Evolutionary conservation across 768 basidiomycete species (phyloP).

Genomic region (Cyclocybe cylindracea): DNA sequence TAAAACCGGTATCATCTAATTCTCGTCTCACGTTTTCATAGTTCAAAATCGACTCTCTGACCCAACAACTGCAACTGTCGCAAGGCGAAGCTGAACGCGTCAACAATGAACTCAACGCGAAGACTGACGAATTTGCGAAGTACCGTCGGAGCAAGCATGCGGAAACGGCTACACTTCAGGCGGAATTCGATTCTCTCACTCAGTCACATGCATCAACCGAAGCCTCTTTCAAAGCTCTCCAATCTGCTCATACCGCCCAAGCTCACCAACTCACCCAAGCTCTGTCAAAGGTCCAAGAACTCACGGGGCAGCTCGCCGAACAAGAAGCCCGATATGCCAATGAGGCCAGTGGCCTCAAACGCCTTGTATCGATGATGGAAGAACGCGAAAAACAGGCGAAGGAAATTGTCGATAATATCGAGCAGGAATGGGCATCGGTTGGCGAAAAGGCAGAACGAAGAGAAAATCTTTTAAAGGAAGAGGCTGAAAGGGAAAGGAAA

Average conservation of each 20-base stretch:
- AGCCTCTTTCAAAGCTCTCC: conserved; percentile 70
- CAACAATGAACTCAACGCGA: conserved; percentile 64
- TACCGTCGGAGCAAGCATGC: conserved; percentile 82
- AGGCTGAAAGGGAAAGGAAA: conserved; percentile 70
- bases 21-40: conserved; percentile 26
- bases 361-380: conserved; percentile 84
- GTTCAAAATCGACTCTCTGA: conserved; percentile 86
- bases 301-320: conserved; percentile 79
- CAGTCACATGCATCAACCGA: conserved; percentile 69
- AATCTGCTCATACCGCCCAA: conserved; percentile 70
- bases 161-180: conserved; percentile 74
- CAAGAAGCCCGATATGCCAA: conserved; percentile 81
- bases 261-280: conserved; percentile 78
- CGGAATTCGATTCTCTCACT: conserved; percentile 70
- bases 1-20: not conserved
- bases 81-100: conserved; percentile 76
- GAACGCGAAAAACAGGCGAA: conserved; percentile 85
- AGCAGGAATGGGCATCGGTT: conserved; percentile 78
- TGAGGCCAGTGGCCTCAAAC: conserved; percentile 72
- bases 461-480: conserved; percentile 66
- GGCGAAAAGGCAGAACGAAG: conserved; percentile 68
- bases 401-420: conserved; percentile 78
- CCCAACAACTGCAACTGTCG: conserved; percentile 79
- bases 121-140: conserved; percentile 82
- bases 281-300: conserved; percentile 69